Evolutionary conservation across 306 rosid genomes (phyloP), one percentile per base, ranked within the genome.

Genomic region (Gleditsia sinensis): DNA sequence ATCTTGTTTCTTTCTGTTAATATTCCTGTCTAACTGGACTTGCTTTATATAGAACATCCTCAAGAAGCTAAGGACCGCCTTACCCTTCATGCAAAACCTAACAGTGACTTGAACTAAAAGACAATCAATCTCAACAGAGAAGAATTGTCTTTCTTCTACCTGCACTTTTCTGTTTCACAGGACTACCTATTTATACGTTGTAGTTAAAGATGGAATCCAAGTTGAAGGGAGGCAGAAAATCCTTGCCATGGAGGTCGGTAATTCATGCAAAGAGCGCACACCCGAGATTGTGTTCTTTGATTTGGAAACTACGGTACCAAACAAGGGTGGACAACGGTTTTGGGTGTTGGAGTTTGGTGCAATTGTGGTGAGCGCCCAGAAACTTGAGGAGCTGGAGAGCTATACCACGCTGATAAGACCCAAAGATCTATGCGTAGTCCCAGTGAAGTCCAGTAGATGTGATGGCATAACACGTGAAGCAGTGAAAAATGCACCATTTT

Each of bases 231-330:
- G n/a, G 3, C 3, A 66, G 13, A 10, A 43, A 49, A 58, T 9
- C 6, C 30, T 71, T 25, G 48, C 14, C 64, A 84, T 89, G 97
- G 92, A 80, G 51, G 12, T 54, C 55, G 72, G 84, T 48, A 36
- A 58, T 78, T 67, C 89, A 70, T 72, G 71, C 85, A 86, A 51
- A 37, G 75, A 89, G 28, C 57, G 81, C 24, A 23, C 79, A 68
- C 74, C 85, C 11, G 90, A 93, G 79, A 90, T 94, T 34, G 97
- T 87, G 66, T 94, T 94, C 88, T 94, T 94, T 45, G 99, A 94
- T 85, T 80, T 94, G 67, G 99, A 94, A 88, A 94, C 97, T 5
- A 94, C 86, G 0, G 97, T 94, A 17, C 98, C 98, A n/a, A 88
- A 77, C 3, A 89, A 71, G 53, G 54, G 51, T 6, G 93, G 97